Evolutionary conservation across 1,284 basidiomycete genomes (phyloP).

Genomic region (Xerocomus cyaneibrunnescens): DNA sequence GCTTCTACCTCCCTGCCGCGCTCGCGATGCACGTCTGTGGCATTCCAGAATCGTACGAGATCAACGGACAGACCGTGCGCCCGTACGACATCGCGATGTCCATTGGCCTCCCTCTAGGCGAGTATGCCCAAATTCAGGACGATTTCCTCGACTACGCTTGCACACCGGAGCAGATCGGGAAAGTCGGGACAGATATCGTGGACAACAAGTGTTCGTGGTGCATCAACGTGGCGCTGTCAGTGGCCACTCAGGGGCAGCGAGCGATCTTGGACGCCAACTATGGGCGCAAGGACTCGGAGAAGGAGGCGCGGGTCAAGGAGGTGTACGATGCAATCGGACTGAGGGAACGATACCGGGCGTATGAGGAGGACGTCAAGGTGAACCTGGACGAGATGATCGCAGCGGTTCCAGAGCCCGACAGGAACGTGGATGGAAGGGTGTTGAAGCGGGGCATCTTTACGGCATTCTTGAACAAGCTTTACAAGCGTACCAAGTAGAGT

Average conservation of each 20-base stretch:
- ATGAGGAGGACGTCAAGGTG: slow-evolving; percentile 67
- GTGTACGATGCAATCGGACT: slow-evolving; percentile 68
- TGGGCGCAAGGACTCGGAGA: slow-evolving; percentile 70
- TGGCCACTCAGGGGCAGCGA: slow-evolving; percentile 56
- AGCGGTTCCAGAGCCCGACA: slow-evolving; percentile 50
- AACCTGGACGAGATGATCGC: slow-evolving; percentile 59
- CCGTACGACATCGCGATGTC: slow-evolving; percentile 80
- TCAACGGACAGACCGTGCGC: slow-evolving; percentile 39
- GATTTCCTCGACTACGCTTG: slow-evolving; percentile 96
- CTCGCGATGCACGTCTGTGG: slow-evolving; percentile 85
- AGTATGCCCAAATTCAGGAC: slow-evolving; percentile 99
- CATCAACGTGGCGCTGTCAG: slow-evolving; percentile 83
- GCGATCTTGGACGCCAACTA: slow-evolving; percentile 77
- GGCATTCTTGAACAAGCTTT: slow-evolving; percentile 33
- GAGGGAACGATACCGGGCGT: slow-evolving; percentile 56
- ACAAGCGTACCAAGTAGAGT: slow-evolving; percentile 15
- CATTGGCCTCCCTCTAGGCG: slow-evolving; percentile 91
- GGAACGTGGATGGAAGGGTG: slow-evolving; percentile 37
- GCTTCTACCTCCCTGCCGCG: slow-evolving; percentile 98
- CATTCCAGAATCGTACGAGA: slow-evolving; percentile 56
- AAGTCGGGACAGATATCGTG: slow-evolving; percentile 96
- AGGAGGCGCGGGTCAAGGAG: slow-evolving; percentile 65
- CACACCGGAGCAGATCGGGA: slow-evolving; percentile 90
- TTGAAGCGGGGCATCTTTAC: slow-evolving; percentile 46
- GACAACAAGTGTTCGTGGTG: slow-evolving; percentile 99